Conservation (phyloP, 345 rosid genomes). For the Punica granatum region DNA sequence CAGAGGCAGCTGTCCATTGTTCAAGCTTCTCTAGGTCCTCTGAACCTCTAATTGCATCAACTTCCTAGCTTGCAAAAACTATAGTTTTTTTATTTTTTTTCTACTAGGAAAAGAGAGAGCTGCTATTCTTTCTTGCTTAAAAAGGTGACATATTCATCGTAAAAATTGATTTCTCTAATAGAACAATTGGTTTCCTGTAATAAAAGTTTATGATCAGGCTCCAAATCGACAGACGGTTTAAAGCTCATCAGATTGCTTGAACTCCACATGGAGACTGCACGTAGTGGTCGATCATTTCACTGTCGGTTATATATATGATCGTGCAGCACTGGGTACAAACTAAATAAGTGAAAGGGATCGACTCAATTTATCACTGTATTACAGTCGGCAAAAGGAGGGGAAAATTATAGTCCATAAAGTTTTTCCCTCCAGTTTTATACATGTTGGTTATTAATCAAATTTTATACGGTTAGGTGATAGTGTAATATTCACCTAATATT, state of each 20-base stretch:
- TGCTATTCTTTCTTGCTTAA: background rate
- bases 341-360: background rate
- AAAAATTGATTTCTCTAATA: conserved; percentile 21
- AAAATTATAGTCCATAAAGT: too few species aligned
- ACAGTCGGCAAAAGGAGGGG: background rate
- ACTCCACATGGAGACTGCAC: background rate
- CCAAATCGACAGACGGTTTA: background rate
- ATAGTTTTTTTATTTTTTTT: background rate
- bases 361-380: background rate
- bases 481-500: too few species aligned
- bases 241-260: background rate
- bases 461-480: too few species aligned
- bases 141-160: conserved; percentile 17
- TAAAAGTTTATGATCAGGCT: background rate
- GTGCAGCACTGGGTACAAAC: background rate
- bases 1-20: conserved; percentile 36
- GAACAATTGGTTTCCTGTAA: background rate
- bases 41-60: conserved; percentile 49
- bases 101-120: background rate
- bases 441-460: too few species aligned
- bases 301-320: too few species aligned
- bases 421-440: too few species aligned
- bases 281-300: background rate
- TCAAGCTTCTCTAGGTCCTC: conserved; percentile 63
- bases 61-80: conserved; percentile 10